Conservation (phyloP, 352 stramenopile genomes). For the Phytopythium oedochilum region DNA sequence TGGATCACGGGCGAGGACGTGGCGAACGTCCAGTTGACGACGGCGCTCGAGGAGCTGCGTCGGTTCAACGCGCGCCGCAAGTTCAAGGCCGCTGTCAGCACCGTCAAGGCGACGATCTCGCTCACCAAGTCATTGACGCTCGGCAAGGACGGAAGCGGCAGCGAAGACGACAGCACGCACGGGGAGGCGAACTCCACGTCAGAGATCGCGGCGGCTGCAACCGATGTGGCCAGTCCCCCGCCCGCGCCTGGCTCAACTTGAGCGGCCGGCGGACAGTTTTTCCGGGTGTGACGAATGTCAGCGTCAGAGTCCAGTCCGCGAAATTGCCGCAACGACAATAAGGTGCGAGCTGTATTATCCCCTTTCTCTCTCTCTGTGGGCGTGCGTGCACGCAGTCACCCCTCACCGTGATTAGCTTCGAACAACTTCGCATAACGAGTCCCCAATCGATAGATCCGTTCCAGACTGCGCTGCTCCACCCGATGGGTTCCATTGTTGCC, state of each 20-base stretch:
- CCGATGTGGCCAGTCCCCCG: background rate
- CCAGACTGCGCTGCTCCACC: background rate
- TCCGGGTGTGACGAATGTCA: background rate
- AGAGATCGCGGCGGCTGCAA: conserved; percentile 4
- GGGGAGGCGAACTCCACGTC: conserved; percentile 2
- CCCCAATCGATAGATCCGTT: conserved; percentile 4
- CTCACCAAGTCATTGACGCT: conserved; percentile 64
- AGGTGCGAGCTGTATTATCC: conserved; percentile 4
- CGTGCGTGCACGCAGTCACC: too few relatives aligned
- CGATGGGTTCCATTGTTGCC: background rate
- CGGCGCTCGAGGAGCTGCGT: conserved; percentile 85
- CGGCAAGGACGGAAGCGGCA: conserved; percentile 18
- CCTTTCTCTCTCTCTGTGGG: too few relatives aligned
- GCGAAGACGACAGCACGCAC: conserved; percentile 16
- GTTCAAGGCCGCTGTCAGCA: conserved; percentile 92
- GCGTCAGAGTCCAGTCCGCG: background rate
- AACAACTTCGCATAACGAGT: background rate
- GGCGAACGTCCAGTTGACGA: conserved; percentile 75
- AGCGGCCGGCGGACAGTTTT: background rate
- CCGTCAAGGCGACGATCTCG: conserved; percentile 79
- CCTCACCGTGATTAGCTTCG: conserved; percentile 1
- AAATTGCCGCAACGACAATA: background rate
- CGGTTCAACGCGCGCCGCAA: conserved; percentile 93
- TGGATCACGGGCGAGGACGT: conserved; percentile 84
- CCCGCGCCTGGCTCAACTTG: background rate